Evolutionary conservation across 2,329 filamentous ascomycete genomes (phyloP).

Genomic region (Pezicula carpinea): DNA sequence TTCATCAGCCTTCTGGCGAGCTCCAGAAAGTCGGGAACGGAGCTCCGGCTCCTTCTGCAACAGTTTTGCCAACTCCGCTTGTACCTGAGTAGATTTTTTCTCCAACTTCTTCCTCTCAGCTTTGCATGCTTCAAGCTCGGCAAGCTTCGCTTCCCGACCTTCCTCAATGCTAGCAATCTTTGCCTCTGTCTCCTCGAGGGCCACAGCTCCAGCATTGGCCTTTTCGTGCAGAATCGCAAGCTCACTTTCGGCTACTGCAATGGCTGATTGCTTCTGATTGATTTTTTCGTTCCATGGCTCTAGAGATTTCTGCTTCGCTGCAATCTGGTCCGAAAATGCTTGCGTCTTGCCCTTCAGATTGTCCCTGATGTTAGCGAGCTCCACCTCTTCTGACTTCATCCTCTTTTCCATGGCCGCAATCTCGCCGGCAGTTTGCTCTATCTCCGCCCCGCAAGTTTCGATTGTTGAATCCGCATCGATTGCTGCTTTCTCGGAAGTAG

Average conservation of each 20-base stretch:
- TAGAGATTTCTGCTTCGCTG: constrained; percentile 84
- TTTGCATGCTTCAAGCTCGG: constrained; percentile 73
- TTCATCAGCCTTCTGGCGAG: constrained; percentile 92
- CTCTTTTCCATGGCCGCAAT: constrained; percentile 71
- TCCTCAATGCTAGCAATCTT: constrained; percentile 74
- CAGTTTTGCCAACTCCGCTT: constrained; percentile 69
- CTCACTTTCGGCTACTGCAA: constrained; percentile 92
- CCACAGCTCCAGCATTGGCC: constrained; percentile 79
- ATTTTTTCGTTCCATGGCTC: constrained; percentile 98
- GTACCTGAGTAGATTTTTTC: constrained; percentile 68
- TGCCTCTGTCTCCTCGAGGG: constrained; percentile 74
- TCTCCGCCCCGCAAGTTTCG: constrained; percentile 71
- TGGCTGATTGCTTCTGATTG: constrained; percentile 90
- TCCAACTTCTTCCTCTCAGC: constrained; percentile 67
- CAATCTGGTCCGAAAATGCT: constrained; percentile 87
- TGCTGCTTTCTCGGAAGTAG: constrained; percentile 68
- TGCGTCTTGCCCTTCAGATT: constrained; percentile 93
- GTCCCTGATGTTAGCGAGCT: constrained; percentile 79
- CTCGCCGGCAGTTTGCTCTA: constrained; percentile 71
- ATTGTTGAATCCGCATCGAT: constrained; percentile 74
- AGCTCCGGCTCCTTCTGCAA: constrained; percentile 74
- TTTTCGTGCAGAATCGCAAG: constrained; percentile 87
- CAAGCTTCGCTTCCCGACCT: constrained; percentile 63
- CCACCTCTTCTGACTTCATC: constrained; percentile 73
- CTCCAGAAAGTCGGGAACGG: constrained; percentile 79